These are phyloP conservation scores for Buddleja alternifolia DNA, from an alignment of 257 asterid genomes.

Conservation along the genomic window DNA sequence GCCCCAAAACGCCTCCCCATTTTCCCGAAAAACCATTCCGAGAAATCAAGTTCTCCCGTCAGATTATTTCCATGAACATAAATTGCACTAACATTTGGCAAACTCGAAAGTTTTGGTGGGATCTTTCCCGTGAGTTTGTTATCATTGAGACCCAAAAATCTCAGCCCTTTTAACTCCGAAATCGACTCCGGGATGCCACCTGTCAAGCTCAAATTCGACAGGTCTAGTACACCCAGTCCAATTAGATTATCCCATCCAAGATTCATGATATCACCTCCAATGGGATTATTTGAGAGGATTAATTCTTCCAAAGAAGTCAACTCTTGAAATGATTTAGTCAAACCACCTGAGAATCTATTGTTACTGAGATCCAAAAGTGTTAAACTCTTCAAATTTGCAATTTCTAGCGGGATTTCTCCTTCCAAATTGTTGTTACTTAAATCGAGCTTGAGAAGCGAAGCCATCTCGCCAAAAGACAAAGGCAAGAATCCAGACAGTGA, in stretches of 20 bases:
- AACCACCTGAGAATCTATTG: constrained; percentile 68
- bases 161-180: constrained; percentile 49
- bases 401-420: constrained; percentile 56
- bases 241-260: constrained; percentile 59
- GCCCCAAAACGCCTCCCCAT: constrained; percentile 89
- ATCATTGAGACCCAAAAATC: constrained; percentile 78
- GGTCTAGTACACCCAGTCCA: constrained; percentile 55
- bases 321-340: constrained; percentile 58
- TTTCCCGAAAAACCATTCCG: constrained; percentile 60
- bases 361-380: constrained; percentile 78
- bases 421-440: constrained; percentile 56
- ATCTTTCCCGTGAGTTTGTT: constrained; percentile 70
- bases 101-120: constrained; percentile 51
- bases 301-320: constrained; percentile 68
- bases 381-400: constrained; percentile 53
- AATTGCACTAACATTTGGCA: constrained; percentile 68
- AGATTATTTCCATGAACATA: constrained; percentile 83
- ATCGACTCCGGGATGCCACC: constrained; percentile 80
- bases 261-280: constrained; percentile 58
- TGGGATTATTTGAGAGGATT: constrained; percentile 76
- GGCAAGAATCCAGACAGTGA: constrained; percentile 65
- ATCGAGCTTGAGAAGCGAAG: constrained; percentile 79
- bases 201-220: constrained; percentile 71
- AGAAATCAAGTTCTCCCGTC: constrained; percentile 77
- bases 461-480: constrained; percentile 50